phyloP scores from a whole-genome alignment of 306 rosid species.

The Astragalus membranaceus region DNA sequence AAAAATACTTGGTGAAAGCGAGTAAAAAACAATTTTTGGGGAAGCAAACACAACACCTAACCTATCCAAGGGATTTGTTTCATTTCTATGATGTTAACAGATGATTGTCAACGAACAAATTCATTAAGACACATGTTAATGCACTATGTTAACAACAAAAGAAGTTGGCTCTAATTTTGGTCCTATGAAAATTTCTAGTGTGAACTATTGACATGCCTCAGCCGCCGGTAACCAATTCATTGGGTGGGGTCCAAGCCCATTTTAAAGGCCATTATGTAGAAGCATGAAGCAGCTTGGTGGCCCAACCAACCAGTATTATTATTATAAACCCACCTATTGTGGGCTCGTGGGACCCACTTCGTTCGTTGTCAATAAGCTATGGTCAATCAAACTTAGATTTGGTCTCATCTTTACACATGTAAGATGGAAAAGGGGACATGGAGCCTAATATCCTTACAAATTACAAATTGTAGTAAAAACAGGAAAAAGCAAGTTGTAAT shows the following conservation, averaged over 20 bases:
- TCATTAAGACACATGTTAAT: neutral
- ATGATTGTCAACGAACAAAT: neutral
- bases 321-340: slow-evolving; percentile 13
- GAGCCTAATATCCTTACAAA: neutral
- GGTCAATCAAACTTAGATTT: slow-evolving; percentile 9
- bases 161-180: neutral
- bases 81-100: neutral
- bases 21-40: too few relatives aligned
- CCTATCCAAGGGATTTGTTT: neutral
- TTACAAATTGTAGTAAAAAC: slow-evolving; percentile 4
- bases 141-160: neutral
- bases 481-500: neutral
- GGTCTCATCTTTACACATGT: slow-evolving; percentile 26
- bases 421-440: neutral
- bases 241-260: slow-evolving; percentile 7
- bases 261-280: slow-evolving; percentile 3
- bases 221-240: slow-evolving; percentile 47
- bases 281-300: slow-evolving; percentile 27
- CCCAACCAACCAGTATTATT: slow-evolving; percentile 5
- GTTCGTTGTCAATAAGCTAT: neutral
- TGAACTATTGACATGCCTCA: slow-evolving; percentile 17
- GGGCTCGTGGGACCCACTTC: slow-evolving; percentile 21
- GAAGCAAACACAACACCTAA: too few relatives aligned
- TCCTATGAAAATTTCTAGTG: slow-evolving; percentile 6
- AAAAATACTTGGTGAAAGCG: too few relatives aligned